A percentile compares a stretch with the other conserved stretches of the same genome.
Evolutionary conservation across 164 flowering plant species (phyloP).

Genomic region (Aristolochia californica): DNA sequence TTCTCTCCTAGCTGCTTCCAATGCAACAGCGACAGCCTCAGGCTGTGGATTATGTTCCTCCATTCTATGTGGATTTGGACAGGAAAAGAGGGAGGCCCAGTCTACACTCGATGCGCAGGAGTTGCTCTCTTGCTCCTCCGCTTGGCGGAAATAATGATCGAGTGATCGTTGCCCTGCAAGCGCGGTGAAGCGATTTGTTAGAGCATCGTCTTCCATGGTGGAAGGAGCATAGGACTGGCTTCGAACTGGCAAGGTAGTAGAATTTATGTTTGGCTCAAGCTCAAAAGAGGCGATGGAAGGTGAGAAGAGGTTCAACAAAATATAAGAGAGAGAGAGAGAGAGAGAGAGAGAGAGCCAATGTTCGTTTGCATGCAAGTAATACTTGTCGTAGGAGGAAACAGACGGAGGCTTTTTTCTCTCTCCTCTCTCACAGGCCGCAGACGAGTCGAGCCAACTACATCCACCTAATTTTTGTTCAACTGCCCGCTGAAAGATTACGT

Average conservation of each 20-base stretch:
- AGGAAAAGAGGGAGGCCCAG: conserved; percentile 29
- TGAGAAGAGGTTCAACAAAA: conserved; percentile 24
- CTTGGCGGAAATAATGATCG: background rate
- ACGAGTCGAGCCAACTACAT: background rate
- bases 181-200: background rate
- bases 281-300: conserved; percentile 4
- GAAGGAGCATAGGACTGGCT: background rate
- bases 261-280: background rate
- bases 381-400: background rate
- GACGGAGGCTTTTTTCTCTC: too few relatives aligned
- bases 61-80: conserved; percentile 4
- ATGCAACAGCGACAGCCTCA: background rate
- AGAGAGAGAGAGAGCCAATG: too few relatives aligned
- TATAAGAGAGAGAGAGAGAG: too few relatives aligned
- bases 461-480: background rate
- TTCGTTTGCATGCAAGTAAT: too few relatives aligned
- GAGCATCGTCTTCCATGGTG: background rate
- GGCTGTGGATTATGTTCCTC: conserved; percentile 6
- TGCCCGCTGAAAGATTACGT: background rate
- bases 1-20: background rate
- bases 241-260: background rate
- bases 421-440: too few relatives aligned
- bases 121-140: conserved; percentile 1
- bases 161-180: background rate
- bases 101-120: conserved; percentile 14